Evolutionary conservation across 176 grass and related monocot species (phyloP), one percentile per base, ranked within the genome.

Genomic region (Themeda triandra): DNA sequence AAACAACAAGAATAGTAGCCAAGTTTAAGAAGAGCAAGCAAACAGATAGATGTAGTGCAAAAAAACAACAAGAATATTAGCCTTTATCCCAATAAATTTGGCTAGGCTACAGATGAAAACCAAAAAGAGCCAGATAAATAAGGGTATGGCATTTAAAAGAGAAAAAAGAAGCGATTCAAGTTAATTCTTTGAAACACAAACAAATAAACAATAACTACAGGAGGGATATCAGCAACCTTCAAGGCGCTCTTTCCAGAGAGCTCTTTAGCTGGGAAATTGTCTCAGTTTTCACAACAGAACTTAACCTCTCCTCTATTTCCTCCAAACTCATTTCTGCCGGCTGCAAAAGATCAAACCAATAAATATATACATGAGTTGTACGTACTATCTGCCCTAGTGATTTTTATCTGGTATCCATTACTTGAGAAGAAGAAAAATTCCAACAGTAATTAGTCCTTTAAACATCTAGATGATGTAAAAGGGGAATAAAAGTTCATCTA

Each of bases 321-420:
- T 99, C 93, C 82, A 99, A 84, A 87, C 96, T 99, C 96, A 99
- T 96, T 41, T 99, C 93, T 15, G 89, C 49, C 21, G 96, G 96
- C 96, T 99, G 88, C 86, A 90, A 92, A 28, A 67, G 60, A 83
- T 76, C 4, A 88, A 84, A 42, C 12, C 87, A 89, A 80, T 66
- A 67, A 82, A 70, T 31, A 81, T 42, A 81, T 35, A 41, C 30
- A 62, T 71, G 28, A 81, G 39, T 29, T 58, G 11, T 23, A 6
- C 3, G 18, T 56, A 40, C 11, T 18, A 44, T 12, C 19, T 64
- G 28, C 0, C 3, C 10, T 10, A 60, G 31, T 65, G 7, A 40
- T 44, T 69, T 69, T 41, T 40, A 32, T 19, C 11, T 29, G 54
- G 18, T 53, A 30, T 18, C 10, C 28, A 63, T 23, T n/a, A 60